A percentile compares a stretch with the other conserved stretches of the same genome.
Conservation (phyloP, 2,329 filamentous ascomycete genomes). For the Fulvia fulva region DNA sequence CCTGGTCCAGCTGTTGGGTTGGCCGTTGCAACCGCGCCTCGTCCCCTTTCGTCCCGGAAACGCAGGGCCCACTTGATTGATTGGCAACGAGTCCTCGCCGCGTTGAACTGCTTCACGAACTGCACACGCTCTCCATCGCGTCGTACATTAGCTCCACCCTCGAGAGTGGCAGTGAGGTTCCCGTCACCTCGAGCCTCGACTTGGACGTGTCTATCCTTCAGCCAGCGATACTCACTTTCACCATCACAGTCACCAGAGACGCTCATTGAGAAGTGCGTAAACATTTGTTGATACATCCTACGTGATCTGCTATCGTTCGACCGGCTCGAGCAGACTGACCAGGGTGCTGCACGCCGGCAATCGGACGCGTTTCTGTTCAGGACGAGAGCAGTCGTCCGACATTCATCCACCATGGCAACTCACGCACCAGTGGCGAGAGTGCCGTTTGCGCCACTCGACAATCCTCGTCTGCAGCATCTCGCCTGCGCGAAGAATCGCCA, state of each 20-base stretch:
- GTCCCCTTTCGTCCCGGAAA: neutral
- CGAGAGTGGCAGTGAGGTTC: constrained; percentile 4
- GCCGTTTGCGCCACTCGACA: constrained; percentile 71
- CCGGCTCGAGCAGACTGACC: constrained; percentile 6
- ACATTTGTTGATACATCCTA: neutral
- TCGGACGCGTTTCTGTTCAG: constrained; percentile 6
- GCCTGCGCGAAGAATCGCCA: constrained; percentile 76
- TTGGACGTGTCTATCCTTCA: neutral
- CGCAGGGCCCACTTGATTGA: constrained; percentile 1
- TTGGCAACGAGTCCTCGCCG: constrained; percentile 7
- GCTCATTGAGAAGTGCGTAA: neutral
- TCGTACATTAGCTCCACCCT: constrained; percentile 9
- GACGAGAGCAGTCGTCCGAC: constrained; percentile 6
- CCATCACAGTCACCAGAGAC: neutral
- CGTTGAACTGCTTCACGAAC: constrained; percentile 15
- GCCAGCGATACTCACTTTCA: neutral
- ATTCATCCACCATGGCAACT: constrained; percentile 28
- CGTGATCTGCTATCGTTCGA: neutral
- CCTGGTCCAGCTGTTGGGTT: constrained; percentile 1
- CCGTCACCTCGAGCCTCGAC: constrained; percentile 10
- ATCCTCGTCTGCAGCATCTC: constrained; percentile 65
- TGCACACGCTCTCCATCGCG: constrained; percentile 10
- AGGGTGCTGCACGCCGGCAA: neutral
- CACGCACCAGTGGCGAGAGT: constrained; percentile 50
- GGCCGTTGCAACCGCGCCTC: neutral